phyloP scores from a whole-genome alignment of 2,329 filamentous ascomycete species.

The Ophiocordyceps unilateralis region DNA sequence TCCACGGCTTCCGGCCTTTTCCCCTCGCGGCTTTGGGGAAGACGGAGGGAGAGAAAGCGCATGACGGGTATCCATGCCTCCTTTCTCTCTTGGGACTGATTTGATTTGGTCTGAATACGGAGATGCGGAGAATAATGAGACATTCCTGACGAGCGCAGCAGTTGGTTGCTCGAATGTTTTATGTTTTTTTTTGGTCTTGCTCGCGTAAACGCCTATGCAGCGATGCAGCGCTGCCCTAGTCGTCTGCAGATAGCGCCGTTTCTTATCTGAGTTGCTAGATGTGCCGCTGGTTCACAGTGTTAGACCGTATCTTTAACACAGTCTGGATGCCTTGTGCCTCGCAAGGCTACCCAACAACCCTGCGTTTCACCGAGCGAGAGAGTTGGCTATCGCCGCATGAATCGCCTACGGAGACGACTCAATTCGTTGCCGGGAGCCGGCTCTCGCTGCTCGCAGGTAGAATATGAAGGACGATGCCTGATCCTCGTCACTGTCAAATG shows the following conservation, averaged over 20 bases:
- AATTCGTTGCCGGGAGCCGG: not conserved
- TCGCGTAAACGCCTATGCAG: not conserved
- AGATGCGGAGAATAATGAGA: not conserved
- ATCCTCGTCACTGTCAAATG: not conserved
- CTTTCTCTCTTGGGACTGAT: not conserved
- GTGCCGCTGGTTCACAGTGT: not conserved
- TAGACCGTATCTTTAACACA: no score
- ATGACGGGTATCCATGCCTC: not conserved
- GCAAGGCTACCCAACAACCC: not conserved
- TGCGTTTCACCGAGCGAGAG: conserved; percentile 1
- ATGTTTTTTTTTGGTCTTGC: not conserved
- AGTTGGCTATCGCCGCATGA: not conserved
- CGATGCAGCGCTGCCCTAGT: no score
- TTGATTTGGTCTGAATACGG: not conserved
- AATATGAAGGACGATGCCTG: not conserved
- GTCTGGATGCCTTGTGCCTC: not conserved
- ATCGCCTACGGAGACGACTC: no score
- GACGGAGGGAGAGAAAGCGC: not conserved
- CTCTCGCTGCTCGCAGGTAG: not conserved
- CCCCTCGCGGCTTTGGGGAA: not conserved
- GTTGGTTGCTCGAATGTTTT: not conserved
- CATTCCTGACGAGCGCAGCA: not conserved
- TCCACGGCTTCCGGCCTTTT: not conserved
- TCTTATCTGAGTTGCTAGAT: not conserved
- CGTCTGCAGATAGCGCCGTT: not conserved